These are phyloP conservation scores for Sarcodon aspratus DNA, from an alignment of 768 basidiomycete species.

Conservation along the genomic window DNA sequence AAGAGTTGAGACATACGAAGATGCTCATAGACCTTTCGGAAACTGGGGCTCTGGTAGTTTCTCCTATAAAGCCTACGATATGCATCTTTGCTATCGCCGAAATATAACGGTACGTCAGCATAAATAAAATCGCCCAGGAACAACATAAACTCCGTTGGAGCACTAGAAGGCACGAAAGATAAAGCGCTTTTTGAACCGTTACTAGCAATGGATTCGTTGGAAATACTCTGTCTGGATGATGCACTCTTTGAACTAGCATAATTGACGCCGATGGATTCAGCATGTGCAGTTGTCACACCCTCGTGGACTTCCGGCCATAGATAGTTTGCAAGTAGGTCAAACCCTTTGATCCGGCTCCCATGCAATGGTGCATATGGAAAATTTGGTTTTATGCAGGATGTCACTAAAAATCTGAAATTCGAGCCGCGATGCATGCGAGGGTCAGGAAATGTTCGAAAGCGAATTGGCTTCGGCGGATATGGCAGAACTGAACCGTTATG, in stretches of 20 bases:
- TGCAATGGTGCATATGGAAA: constrained; percentile 59
- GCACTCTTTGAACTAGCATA: not conserved
- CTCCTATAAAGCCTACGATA: constrained; percentile 60
- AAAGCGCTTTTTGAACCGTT: constrained; percentile 2
- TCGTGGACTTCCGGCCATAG: constrained; percentile 21
- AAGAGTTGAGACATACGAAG: constrained; percentile 38
- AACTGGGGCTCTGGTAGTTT: constrained; percentile 52
- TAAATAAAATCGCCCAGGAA: constrained; percentile 73
- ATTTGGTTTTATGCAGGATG: constrained; percentile 59
- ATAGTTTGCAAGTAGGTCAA: constrained; percentile 50
- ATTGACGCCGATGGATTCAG: not conserved
- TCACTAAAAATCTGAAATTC: constrained; percentile 58
- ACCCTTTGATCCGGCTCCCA: constrained; percentile 45
- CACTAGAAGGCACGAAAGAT: constrained; percentile 3
- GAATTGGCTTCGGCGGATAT: constrained; percentile 38
- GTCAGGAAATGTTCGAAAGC: constrained; percentile 70
- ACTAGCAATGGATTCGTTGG: too few species aligned
- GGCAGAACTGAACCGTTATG: constrained; percentile 33
- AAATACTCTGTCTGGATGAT: not conserved
- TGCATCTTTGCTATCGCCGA: constrained; percentile 43
- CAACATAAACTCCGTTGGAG: constrained; percentile 46
- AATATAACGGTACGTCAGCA: constrained; percentile 56
- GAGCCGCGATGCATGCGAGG: constrained; percentile 38
- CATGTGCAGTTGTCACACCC: not conserved
- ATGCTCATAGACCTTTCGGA: constrained; percentile 54